Percentiles rank a stretch among this genome's conserved stretches.
Evolutionary conservation across 2,329 filamentous ascomycete species (phyloP).

Genomic region (Fusarium pininemorale): DNA sequence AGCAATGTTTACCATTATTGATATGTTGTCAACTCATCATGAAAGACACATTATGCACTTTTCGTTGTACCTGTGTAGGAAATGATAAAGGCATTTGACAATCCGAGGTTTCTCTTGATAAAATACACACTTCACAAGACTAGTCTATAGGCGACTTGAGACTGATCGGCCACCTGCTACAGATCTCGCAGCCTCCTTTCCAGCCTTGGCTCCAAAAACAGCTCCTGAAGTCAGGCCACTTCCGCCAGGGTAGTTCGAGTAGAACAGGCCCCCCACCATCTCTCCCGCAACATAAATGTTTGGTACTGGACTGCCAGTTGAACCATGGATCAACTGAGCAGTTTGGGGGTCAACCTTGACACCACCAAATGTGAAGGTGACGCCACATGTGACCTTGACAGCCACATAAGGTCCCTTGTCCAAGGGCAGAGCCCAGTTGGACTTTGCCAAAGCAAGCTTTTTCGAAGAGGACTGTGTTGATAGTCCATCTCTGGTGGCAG

Average conservation of each 20-base stretch:
- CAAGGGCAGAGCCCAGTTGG: slow-evolving; percentile 13
- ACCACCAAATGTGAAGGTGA: slow-evolving; percentile 10
- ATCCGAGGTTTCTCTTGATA: rapidly evolving
- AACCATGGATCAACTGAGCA: background rate
- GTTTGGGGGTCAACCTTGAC: slow-evolving; percentile 7
- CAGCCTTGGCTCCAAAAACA: slow-evolving; percentile 8
- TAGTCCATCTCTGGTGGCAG: background rate
- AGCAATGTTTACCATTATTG: background rate
- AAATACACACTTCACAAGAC: background rate
- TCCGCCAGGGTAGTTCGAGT: slow-evolving; percentile 12
- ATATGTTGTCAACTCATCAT: background rate
- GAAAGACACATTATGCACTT: rapidly evolving
- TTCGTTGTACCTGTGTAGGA: too few relatives aligned
- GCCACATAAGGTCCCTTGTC: slow-evolving; percentile 7
- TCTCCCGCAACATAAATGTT: slow-evolving; percentile 4
- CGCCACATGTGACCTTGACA: slow-evolving; percentile 12
- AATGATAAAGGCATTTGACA: rapidly evolving
- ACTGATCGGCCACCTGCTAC: background rate
- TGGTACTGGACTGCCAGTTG: background rate
- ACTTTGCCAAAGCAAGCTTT: slow-evolving; percentile 4
- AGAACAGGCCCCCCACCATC: slow-evolving; percentile 9
- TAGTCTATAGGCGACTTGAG: background rate
- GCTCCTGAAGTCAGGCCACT: slow-evolving; percentile 13
- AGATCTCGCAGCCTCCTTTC: slow-evolving; percentile 1
- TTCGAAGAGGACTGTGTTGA: slow-evolving; percentile 6